Conservation (phyloP, 257 asterid genomes). For the Solanum etuberosum region DNA sequence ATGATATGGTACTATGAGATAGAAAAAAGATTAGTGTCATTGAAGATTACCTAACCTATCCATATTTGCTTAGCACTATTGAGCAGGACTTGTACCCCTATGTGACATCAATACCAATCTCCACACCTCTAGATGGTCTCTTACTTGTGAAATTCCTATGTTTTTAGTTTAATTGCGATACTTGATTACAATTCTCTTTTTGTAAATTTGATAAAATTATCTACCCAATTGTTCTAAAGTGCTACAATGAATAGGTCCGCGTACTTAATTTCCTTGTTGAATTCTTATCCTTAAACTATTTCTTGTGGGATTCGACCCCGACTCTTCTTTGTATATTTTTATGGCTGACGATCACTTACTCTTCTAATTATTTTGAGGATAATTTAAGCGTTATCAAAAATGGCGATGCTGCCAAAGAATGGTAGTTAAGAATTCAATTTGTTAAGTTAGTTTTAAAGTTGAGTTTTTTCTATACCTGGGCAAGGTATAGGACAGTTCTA, state of each 20-base stretch:
- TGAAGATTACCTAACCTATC: not conserved
- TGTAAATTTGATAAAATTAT: not conserved
- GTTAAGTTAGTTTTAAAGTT: not conserved
- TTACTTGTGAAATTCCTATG: not conserved
- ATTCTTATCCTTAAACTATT: not conserved
- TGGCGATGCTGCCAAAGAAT: not conserved
- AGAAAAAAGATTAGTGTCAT: not conserved
- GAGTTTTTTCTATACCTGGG: not conserved
- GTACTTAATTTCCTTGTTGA: not conserved
- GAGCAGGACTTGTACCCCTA: not conserved
- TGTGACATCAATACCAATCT: not conserved
- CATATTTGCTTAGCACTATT: not conserved
- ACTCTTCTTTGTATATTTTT: not conserved
- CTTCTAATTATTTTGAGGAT: not conserved
- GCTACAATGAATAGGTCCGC: not conserved
- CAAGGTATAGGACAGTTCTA: not conserved
- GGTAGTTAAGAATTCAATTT: not conserved
- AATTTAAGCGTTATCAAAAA: not conserved
- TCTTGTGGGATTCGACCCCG: not conserved
- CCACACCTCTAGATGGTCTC: not conserved
- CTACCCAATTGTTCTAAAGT: not conserved
- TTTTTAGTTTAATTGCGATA: not conserved
- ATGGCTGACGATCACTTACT: not conserved
- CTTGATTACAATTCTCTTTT: not conserved
- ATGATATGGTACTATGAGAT: not conserved